Conservation (phyloP, 371 early-diverging fungal species). For the Lichtheimia corymbifera region DNA sequence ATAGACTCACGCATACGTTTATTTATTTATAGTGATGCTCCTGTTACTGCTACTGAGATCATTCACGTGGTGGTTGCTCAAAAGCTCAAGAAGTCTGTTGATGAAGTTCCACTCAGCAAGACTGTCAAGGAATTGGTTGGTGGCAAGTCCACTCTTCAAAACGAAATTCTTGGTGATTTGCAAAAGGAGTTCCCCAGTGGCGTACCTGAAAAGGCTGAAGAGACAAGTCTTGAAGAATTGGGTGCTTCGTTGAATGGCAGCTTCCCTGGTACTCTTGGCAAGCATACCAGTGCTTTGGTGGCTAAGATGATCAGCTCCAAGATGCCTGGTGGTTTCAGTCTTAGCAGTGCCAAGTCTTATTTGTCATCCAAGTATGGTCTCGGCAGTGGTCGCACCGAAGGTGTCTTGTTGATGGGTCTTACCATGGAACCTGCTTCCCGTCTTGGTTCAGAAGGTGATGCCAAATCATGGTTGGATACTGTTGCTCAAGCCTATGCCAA, state of each 20-base stretch:
- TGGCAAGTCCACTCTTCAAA: constrained; percentile 95
- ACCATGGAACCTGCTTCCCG: constrained; percentile 88
- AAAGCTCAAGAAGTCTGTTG: constrained; percentile 85
- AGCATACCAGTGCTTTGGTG: constrained; percentile 76
- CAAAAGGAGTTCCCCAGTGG: constrained; percentile 89
- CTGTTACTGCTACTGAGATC: constrained; percentile 78
- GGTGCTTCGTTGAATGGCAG: constrained; percentile 65
- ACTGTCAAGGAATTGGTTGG: constrained; percentile 93
- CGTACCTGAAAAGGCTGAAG: constrained; percentile 93
- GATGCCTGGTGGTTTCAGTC: constrained; percentile 94
- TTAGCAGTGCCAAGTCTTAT: constrained; percentile 77
- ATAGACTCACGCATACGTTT: constrained; percentile 1
- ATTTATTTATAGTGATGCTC: constrained; percentile 61
- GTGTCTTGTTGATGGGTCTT: constrained; percentile 78
- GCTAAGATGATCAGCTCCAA: constrained; percentile 86
- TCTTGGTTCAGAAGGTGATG: constrained; percentile 82
- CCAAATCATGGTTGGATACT: constrained; percentile 86
- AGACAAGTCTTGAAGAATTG: constrained; percentile 85
- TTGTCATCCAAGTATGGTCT: constrained; percentile 76
- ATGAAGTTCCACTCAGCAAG: constrained; percentile 75
- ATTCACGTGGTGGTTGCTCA: constrained; percentile 86
- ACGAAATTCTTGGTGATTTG: constrained; percentile 95
- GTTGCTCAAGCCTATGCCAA: constrained; percentile 83
- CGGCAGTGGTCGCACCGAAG: constrained; percentile 84
- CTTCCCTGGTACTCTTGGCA: constrained; percentile 80